A percentile compares a stretch with the other conserved stretches of the same genome.
These are phyloP conservation scores for Reutealis trisperma DNA, from an alignment of 345 rosid genomes.

Conservation along the genomic window DNA sequence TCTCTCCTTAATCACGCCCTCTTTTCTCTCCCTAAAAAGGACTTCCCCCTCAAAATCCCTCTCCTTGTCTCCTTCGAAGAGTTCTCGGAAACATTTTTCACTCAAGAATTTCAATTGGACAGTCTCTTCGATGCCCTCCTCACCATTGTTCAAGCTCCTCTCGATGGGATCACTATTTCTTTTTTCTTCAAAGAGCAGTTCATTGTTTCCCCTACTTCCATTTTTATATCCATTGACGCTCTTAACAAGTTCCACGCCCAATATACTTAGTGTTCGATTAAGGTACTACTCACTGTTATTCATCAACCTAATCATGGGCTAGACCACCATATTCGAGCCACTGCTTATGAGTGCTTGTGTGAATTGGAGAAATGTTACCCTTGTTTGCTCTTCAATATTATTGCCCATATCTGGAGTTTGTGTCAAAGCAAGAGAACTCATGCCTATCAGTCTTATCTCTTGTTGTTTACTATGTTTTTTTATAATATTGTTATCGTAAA, in stretches of 20 bases:
- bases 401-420: conserved; percentile 82
- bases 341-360: conserved; percentile 85
- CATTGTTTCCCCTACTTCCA: conserved; percentile 72
- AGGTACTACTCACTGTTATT: conserved; percentile 64
- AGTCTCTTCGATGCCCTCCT: conserved; percentile 72
- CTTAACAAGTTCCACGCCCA: conserved; percentile 31
- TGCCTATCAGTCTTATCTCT: conserved; percentile 74
- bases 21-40: conserved; percentile 60
- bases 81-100: conserved; percentile 39
- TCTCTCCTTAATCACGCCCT: conserved; percentile 61
- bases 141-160: conserved; percentile 65
- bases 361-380: conserved; percentile 77
- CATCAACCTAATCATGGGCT: conserved; percentile 88
- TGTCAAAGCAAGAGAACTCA: conserved; percentile 92
- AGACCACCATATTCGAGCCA: conserved; percentile 75
- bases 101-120: conserved; percentile 35
- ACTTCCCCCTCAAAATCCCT: conserved; percentile 67
- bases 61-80: conserved; percentile 83
- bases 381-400: conserved; percentile 69
- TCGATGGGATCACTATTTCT: conserved; percentile 48
- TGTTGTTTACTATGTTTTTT: conserved; percentile 66
- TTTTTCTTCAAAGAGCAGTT: conserved; percentile 76
- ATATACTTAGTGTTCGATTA: conserved; percentile 56
- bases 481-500: conserved; percentile 57
- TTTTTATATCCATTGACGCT: conserved; percentile 60